Conservation (phyloP, 768 basidiomycete genomes). For the Pisolithus microcarpus region DNA sequence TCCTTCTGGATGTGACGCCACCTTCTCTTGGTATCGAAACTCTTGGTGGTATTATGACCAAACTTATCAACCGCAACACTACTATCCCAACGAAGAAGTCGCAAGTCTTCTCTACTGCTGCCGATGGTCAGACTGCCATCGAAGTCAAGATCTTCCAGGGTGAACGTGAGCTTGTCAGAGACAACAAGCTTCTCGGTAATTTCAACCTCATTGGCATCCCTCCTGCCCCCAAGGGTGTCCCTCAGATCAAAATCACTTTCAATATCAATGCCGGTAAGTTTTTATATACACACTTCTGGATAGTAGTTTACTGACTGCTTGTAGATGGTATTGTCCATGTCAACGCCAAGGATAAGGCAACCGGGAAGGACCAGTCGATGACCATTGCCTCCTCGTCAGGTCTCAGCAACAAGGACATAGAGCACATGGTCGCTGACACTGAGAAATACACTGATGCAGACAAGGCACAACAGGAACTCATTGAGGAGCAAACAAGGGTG, state of each 20-base stretch:
- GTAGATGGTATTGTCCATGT: slow-evolving; percentile 95
- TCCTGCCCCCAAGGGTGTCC: slow-evolving; percentile 91
- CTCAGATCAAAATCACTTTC: slow-evolving; percentile 95
- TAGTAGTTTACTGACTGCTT: slow-evolving; percentile 1
- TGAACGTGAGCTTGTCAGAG: slow-evolving; percentile 94
- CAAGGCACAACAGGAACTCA: slow-evolving; percentile 77
- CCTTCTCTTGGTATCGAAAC: slow-evolving; percentile 99
- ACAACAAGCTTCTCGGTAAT: slow-evolving; percentile 96
- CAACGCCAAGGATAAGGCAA: slow-evolving; percentile 90
- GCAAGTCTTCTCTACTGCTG: slow-evolving; percentile 84
- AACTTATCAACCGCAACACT: slow-evolving; percentile 94
- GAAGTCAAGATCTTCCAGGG: slow-evolving; percentile 97
- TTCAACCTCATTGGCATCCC: slow-evolving; percentile 92
- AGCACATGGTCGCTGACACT: slow-evolving; percentile 91
- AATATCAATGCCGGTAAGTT: slow-evolving; percentile 82
- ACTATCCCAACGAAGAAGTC: slow-evolving; percentile 96
- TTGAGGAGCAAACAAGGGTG: slow-evolving; percentile 95
- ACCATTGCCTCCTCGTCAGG: slow-evolving; percentile 98
- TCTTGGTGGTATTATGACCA: slow-evolving; percentile 95
- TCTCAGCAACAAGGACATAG: slow-evolving; percentile 92
- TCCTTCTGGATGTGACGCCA: slow-evolving; percentile 93
- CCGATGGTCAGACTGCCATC: slow-evolving; percentile 91
- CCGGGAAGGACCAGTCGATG: slow-evolving; percentile 87
- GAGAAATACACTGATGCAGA: slow-evolving; percentile 92
- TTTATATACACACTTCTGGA: background rate